Evolutionary conservation across 805 yeast genomes (phyloP), one percentile per base, ranked within the genome.

Genomic region (Metschnikowia henanensis): DNA sequence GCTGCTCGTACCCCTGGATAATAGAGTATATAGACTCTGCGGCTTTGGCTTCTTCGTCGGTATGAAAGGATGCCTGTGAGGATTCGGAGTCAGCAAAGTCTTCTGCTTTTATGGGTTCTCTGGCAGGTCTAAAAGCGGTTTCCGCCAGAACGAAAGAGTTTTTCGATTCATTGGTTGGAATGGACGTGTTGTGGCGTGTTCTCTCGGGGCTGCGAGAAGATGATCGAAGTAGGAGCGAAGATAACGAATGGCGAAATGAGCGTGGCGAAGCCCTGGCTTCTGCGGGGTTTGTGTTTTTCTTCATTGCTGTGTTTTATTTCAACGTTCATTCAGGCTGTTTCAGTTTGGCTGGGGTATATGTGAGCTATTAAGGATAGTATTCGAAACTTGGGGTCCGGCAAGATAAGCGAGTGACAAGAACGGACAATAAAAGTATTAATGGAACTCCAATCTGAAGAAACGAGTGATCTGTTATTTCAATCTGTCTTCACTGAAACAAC

Each of bases 21-120:
- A 67, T 55, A 15, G 65, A 59, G 37, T 64, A 61, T 8, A 66
- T 56, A 22, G 67, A 62, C 17, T 61, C 67, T 3, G 63, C 55
- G 25, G 57, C 58, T 43, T 38, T 41, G 12, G 35, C 43, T 18
- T 31, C 44, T 5, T 51, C 52, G 30, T 51, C 56, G 3, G 46
- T 19, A 17, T 40, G 25, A 21, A 16, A 17, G 31, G 20, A 28
- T 48, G 37, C 47, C 20, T 13, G 51, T 1, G 60, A 52, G 2
- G 62, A 52, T n/a, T 44, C 52, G 19, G 73, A 61, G 49, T 70
- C 76, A 15, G 75, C 75, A 51, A 70, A 68, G 34, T 69, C 75
- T 9, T 59, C 64, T 19, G 65, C 42, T 5, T 55, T 52, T 25
- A 59, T 43, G 21, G 42, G 38, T 23, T 35, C 40, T 8, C 21